Percentiles rank a stretch among this genome's conserved stretches.
Evolutionary conservation across 1,284 basidiomycete genomes (phyloP).

Genomic region (Quambalaria eucalypti): DNA sequence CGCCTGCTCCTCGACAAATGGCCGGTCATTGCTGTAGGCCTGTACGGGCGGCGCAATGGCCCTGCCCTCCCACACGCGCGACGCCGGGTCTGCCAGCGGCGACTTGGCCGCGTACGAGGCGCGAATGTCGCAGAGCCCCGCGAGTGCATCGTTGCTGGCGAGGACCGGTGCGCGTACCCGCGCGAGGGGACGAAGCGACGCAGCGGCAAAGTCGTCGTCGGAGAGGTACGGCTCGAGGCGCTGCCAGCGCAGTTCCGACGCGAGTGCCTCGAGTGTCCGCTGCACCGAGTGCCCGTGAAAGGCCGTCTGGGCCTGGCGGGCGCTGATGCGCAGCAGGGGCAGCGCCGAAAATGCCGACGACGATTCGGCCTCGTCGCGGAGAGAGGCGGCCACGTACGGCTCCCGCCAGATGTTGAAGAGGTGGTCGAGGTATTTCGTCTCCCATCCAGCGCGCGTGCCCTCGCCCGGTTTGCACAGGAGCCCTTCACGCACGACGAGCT

Average conservation of each 20-base stretch:
- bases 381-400: slow-evolving; percentile 67
- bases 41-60: slow-evolving; percentile 76
- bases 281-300: slow-evolving; percentile 55
- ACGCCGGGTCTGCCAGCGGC: slow-evolving; percentile 66
- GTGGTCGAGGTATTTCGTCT: slow-evolving; percentile 59
- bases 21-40: slow-evolving; percentile 65
- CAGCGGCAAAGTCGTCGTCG: slow-evolving; percentile 57
- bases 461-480: slow-evolving; percentile 65
- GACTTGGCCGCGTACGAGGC: slow-evolving; percentile 61
- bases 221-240: slow-evolving; percentile 45
- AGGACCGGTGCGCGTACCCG: slow-evolving; percentile 51
- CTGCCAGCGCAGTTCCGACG: slow-evolving; percentile 19
- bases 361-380: slow-evolving; percentile 50
- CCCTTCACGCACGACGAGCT: slow-evolving; percentile 68
- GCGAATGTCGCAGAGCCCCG: slow-evolving; percentile 56
- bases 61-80: slow-evolving; percentile 72
- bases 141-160: background rate
- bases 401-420: slow-evolving; percentile 86
- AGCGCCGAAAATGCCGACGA: slow-evolving; percentile 63
- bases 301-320: slow-evolving; percentile 57
- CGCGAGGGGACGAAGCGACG: slow-evolving; percentile 44
- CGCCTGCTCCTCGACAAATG: slow-evolving; percentile 66
- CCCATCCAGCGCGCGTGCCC: slow-evolving; percentile 54
- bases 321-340: slow-evolving; percentile 58
- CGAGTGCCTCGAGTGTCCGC: slow-evolving; percentile 50